These are phyloP conservation scores for Taphrina deformans DNA, from an alignment of 1,139 yeast species.

Conservation along the genomic window DNA sequence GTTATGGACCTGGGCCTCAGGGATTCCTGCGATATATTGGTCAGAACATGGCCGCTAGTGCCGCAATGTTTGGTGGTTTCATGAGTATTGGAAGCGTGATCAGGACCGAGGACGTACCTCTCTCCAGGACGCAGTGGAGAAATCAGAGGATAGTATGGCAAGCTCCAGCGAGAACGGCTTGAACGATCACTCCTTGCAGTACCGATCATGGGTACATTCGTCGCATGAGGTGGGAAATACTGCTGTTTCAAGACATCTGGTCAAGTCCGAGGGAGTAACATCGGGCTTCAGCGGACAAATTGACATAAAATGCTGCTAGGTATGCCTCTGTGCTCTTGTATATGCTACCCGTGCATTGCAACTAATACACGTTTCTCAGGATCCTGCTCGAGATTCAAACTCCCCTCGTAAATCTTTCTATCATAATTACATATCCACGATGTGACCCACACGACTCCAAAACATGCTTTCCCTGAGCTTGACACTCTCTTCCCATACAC, in stretches of 20 bases:
- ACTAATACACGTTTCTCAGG: neutral
- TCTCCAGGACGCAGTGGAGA: conserved; percentile 1
- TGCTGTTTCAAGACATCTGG: too few species aligned
- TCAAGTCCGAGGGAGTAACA: too few species aligned
- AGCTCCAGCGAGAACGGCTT: too few species aligned
- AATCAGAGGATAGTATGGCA: conserved; percentile 4
- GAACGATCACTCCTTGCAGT: too few species aligned
- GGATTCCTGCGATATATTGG: conserved; percentile 97
- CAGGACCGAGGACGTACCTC: conserved; percentile 33
- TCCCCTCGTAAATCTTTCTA: neutral
- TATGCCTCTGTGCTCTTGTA: too few species aligned
- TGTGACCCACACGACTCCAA: conserved; percentile 77
- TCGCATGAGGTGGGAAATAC: too few species aligned
- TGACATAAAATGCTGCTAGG: too few species aligned
- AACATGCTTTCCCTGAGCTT: conserved; percentile 63
- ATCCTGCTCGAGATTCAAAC: neutral
- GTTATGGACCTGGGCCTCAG: conserved; percentile 97
- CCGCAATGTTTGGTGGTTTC: conserved; percentile 77
- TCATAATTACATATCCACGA: conserved; percentile 12
- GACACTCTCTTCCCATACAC: conserved; percentile 61
- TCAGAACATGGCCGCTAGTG: conserved; percentile 93
- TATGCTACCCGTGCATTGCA: neutral
- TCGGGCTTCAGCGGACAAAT: too few species aligned
- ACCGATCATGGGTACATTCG: too few species aligned
- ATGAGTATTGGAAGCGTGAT: conserved; percentile 38